These are phyloP conservation scores for Luzula sylvatica DNA, from an alignment of 176 grass and related monocot genomes.

Conservation along the genomic window DNA sequence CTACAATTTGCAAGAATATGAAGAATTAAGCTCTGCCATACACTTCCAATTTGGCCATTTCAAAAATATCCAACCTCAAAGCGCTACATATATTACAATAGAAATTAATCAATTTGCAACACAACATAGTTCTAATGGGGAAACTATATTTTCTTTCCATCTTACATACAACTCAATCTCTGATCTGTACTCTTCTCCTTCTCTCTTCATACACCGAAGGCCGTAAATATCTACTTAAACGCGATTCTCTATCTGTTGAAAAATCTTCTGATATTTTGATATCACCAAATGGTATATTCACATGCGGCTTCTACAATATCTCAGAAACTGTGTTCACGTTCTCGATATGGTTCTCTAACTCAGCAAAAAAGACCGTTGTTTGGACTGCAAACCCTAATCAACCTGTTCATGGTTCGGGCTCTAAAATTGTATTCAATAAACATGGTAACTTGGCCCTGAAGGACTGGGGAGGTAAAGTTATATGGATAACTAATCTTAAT, in stretches of 20 bases:
- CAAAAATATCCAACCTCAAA: too few species aligned
- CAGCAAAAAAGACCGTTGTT: slow-evolving; percentile 17
- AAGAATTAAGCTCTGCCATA: too few species aligned
- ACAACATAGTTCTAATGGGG: too few species aligned
- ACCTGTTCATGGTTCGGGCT: slow-evolving; percentile 22
- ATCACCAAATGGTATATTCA: slow-evolving; percentile 26
- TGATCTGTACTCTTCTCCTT: slow-evolving; percentile 14
- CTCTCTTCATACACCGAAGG: not conserved
- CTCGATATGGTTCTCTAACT: slow-evolving; percentile 41
- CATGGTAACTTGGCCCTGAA: slow-evolving; percentile 31
- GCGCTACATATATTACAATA: too few species aligned
- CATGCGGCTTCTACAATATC: slow-evolving; percentile 33
- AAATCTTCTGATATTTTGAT: slow-evolving; percentile 15
- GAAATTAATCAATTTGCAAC: too few species aligned
- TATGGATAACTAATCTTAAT: slow-evolving; percentile 30
- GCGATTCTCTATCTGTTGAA: slow-evolving; percentile 22
- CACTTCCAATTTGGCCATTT: too few species aligned
- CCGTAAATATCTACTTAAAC: slow-evolving; percentile 6
- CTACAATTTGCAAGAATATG: too few species aligned
- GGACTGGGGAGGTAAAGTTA: slow-evolving; percentile 13
- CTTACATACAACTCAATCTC: not conserved
- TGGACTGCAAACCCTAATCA: slow-evolving; percentile 32
- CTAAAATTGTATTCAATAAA: slow-evolving; percentile 23
- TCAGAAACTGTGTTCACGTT: slow-evolving; percentile 30
- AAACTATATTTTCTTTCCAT: slow-evolving; percentile 2